Evolutionary conservation across 129 eudicot genomes (phyloP).

Genomic region (Flaveria trinervia): DNA sequence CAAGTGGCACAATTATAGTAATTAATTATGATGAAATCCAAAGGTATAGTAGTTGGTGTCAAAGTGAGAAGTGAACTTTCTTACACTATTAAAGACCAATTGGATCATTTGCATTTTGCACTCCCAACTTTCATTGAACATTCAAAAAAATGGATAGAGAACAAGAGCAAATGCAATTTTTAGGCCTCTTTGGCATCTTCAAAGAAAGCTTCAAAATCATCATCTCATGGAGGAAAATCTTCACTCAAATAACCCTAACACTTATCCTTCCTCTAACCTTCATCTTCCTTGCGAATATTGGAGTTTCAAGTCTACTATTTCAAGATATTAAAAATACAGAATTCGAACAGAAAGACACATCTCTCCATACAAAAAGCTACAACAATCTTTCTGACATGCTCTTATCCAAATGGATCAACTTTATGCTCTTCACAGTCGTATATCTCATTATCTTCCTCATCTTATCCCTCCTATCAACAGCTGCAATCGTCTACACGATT

Average conservation of each 20-base stretch:
- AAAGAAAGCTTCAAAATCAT: constrained; percentile 55
- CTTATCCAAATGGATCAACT: constrained; percentile 33
- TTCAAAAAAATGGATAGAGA: constrained; percentile 51
- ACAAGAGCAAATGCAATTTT: constrained; percentile 67
- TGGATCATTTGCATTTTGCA: too few species aligned
- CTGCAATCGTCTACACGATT: constrained; percentile 72
- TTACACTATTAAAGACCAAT: too few species aligned
- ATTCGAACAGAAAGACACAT: constrained; percentile 29
- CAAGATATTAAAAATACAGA: constrained; percentile 29
- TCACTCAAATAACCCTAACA: constrained; percentile 52
- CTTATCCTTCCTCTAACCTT: constrained; percentile 61
- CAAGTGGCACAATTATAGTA: too few species aligned
- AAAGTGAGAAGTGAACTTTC: too few species aligned
- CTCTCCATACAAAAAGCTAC: constrained; percentile 20
- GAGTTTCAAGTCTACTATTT: constrained; percentile 29
- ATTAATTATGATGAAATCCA: too few species aligned
- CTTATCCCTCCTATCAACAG: constrained; percentile 64
- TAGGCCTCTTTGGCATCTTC: constrained; percentile 63
- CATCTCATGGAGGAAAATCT: constrained; percentile 47
- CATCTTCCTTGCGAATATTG: constrained; percentile 51
- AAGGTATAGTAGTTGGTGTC: too few species aligned
- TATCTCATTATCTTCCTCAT: constrained; percentile 49
- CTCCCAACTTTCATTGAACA: too few species aligned
- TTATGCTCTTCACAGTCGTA: constrained; percentile 33
- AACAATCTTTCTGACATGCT: constrained; percentile 30